Evolutionary conservation across 139 green algal species (phyloP).

Genomic region (Edaphochlamys debaryana): DNA sequence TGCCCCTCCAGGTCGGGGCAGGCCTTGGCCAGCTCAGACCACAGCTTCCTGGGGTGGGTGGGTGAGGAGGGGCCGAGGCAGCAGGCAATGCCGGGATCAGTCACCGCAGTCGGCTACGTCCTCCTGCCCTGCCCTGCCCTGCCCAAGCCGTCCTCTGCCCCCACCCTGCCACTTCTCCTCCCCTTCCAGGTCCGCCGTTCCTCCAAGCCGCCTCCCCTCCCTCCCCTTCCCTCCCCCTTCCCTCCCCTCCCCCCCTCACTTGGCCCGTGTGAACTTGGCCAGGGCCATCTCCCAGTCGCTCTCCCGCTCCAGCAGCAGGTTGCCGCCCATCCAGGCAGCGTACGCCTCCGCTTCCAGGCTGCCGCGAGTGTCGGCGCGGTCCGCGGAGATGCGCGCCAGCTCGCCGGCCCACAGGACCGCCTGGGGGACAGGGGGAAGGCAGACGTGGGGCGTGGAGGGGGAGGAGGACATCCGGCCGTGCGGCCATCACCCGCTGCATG

Average conservation of each 20-base stretch:
- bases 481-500: too few relatives aligned
- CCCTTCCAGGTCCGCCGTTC: not conserved
- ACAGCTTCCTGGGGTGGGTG: slow-evolving; percentile 70
- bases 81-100: too few relatives aligned
- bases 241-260: slow-evolving; percentile 48
- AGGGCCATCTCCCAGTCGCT: slow-evolving; percentile 81
- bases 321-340: slow-evolving; percentile 76
- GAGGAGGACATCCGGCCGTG: too few relatives aligned
- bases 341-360: slow-evolving; percentile 92
- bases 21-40: slow-evolving; percentile 80
- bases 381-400: slow-evolving; percentile 14
- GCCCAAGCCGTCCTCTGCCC: not conserved
- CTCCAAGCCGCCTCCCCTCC: too few relatives aligned
- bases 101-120: too few relatives aligned
- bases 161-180: not conserved
- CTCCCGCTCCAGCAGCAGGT: slow-evolving; percentile 82
- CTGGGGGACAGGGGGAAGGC: not conserved
- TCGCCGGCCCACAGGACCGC: slow-evolving; percentile 18
- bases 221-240: not conserved
- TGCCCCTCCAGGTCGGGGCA: slow-evolving; percentile 71
- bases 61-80: too few relatives aligned
- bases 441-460: not conserved
- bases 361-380: slow-evolving; percentile 69
- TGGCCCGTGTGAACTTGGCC: slow-evolving; percentile 71
- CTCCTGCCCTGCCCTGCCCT: not conserved